Conservation (phyloP, 441 rosid genomes). For the Adansonia rubrostipa region DNA sequence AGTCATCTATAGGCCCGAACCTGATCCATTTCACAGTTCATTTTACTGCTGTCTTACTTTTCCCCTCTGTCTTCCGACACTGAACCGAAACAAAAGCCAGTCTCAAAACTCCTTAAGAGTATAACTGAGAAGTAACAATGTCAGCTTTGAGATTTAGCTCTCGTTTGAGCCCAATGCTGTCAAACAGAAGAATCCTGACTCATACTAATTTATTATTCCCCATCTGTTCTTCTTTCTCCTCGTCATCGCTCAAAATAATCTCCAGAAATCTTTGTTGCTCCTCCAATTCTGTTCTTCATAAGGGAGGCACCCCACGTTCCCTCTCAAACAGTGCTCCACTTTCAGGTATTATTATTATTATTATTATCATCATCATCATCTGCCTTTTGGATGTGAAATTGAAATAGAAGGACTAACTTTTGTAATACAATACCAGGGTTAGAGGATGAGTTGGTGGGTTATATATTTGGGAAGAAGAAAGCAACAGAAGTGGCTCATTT, state of each 20-base stretch:
- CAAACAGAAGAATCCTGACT: not conserved
- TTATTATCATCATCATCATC: not conserved
- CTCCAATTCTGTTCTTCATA: slow-evolving; percentile 18
- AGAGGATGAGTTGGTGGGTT: slow-evolving; percentile 73
- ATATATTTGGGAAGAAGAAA: slow-evolving; percentile 77
- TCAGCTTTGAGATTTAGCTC: slow-evolving; percentile 11
- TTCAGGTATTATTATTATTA: slow-evolving; percentile 22
- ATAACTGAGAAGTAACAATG: slow-evolving; percentile 1
- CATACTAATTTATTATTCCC: not conserved
- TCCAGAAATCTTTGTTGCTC: not conserved
- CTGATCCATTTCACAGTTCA: not conserved
- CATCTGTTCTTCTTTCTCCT: not conserved
- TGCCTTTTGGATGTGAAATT: not conserved
- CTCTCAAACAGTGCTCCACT: slow-evolving; percentile 19
- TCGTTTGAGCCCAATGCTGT: not conserved
- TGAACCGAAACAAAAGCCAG: not conserved
- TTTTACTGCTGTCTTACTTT: not conserved
- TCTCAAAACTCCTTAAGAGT: not conserved
- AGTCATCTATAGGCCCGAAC: not conserved
- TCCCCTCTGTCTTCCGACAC: not conserved
- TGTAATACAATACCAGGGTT: slow-evolving; percentile 48
- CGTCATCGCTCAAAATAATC: not conserved
- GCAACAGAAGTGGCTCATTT: slow-evolving; percentile 94
- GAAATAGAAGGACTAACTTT: not conserved
- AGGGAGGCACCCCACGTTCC: not conserved